Conservation (phyloP, 192 early-diverging fungal genomes). For the Gaertneriomyces sp. region DNA sequence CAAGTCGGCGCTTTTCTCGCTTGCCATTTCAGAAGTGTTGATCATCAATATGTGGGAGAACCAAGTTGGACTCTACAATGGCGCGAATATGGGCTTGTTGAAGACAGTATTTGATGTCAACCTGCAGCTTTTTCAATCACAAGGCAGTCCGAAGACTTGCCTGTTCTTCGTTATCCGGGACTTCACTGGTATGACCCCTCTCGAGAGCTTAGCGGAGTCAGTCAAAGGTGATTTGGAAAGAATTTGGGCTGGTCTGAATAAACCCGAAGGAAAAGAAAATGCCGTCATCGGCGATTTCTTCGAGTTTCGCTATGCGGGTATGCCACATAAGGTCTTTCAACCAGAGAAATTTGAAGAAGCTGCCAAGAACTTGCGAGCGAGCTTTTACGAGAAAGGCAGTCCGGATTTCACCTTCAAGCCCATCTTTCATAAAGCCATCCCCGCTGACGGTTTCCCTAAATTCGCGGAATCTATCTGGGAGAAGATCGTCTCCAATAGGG, state of each 20-base stretch:
- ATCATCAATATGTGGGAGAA: slow-evolving; percentile 99
- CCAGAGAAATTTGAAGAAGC: slow-evolving; percentile 78
- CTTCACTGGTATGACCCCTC: slow-evolving; percentile 82
- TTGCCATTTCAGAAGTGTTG: slow-evolving; percentile 91
- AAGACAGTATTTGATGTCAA: slow-evolving; percentile 99
- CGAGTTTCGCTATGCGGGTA: slow-evolving; percentile 81
- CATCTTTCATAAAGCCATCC: slow-evolving; percentile 85
- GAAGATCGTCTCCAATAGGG: slow-evolving; percentile 90
- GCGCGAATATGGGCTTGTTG: slow-evolving; percentile 97
- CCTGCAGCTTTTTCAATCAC: slow-evolving; percentile 86
- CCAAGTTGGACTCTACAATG: slow-evolving; percentile 92
- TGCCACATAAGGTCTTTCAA: slow-evolving; percentile 87
- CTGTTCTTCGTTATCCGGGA: slow-evolving; percentile 97
- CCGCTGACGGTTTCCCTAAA: slow-evolving; percentile 90
- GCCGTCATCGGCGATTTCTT: slow-evolving; percentile 82
- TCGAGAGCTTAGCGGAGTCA: slow-evolving; percentile 74
- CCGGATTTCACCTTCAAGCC: slow-evolving; percentile 81
- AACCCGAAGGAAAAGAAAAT: slow-evolving; percentile 78
- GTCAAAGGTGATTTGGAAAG: slow-evolving; percentile 78
- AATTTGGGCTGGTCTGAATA: slow-evolving; percentile 86
- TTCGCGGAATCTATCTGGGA: slow-evolving; percentile 95
- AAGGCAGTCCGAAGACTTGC: slow-evolving; percentile 82
- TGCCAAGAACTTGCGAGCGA: slow-evolving; percentile 58
- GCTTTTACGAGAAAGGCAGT: slow-evolving; percentile 64
- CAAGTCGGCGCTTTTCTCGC: slow-evolving; percentile 94